phyloP scores from a whole-genome alignment of 306 rosid species.

The Castanospermum australe region DNA sequence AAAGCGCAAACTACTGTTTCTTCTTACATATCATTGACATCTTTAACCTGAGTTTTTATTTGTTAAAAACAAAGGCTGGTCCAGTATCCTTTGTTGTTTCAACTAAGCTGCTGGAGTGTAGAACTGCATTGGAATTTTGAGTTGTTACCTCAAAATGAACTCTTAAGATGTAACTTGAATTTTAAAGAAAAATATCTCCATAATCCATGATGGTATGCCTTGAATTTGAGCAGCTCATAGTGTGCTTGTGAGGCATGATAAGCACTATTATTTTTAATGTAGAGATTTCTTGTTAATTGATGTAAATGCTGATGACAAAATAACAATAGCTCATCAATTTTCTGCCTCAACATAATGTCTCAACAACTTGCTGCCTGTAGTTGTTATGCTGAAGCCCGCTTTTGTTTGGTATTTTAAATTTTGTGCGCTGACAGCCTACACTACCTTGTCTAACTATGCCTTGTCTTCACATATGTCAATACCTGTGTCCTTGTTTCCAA shows the following conservation, averaged over 20 bases:
- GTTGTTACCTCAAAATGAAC: background rate
- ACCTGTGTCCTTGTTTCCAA: background rate
- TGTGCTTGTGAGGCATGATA: background rate
- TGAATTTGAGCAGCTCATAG: background rate
- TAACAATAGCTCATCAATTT: background rate
- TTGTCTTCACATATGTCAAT: background rate
- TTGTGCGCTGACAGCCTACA: background rate
- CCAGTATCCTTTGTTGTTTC: background rate
- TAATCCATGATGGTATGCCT: background rate
- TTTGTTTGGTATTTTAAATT: background rate
- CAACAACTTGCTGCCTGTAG: background rate
- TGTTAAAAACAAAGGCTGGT: background rate
- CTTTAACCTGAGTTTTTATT: background rate
- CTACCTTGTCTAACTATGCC: background rate
- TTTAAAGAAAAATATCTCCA: background rate
- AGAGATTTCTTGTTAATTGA: background rate
- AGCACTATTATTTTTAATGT: background rate
- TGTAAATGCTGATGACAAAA: background rate
- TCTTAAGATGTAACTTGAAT: background rate
- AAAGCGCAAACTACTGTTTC: background rate
- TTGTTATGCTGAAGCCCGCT: background rate
- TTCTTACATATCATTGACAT: background rate
- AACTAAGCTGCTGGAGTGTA: background rate
- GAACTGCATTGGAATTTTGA: background rate
- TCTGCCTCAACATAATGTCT: background rate